These are phyloP conservation scores for Saccharomycopsis sp. DNA, from an alignment of 805 yeast genomes.

Conservation along the genomic window DNA sequence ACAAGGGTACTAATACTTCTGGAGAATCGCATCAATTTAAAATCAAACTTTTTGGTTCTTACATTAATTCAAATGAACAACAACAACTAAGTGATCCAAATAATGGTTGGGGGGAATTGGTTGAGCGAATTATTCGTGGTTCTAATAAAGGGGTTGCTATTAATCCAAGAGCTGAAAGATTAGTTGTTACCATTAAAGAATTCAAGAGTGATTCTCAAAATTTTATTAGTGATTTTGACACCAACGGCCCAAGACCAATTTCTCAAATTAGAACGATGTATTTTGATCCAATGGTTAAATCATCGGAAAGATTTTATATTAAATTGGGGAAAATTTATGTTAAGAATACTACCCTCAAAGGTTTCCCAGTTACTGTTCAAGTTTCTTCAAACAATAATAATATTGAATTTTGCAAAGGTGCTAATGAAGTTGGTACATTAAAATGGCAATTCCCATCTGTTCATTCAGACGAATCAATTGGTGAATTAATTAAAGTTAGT, in stretches of 20 bases:
- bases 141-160: conserved; percentile 71
- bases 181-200: conserved; percentile 68
- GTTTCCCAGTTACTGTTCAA: conserved; percentile 41
- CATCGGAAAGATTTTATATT: conserved; percentile 55
- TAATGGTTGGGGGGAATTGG: conserved; percentile 85
- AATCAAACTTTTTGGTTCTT: conserved; percentile 67
- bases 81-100: conserved; percentile 36
- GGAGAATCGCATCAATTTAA: conserved; percentile 67
- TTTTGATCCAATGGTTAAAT: conserved; percentile 55
- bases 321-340: conserved; percentile 44
- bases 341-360: conserved; percentile 25
- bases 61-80: conserved; percentile 37
- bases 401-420: conserved; percentile 57
- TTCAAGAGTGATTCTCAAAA: conserved; percentile 41
- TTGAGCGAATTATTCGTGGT: conserved; percentile 71
- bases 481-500: conserved; percentile 61
- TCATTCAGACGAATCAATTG: conserved; percentile 60
- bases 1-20: conserved; percentile 49
- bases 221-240: conserved; percentile 29
- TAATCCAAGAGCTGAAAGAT: conserved; percentile 70
- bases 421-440: conserved; percentile 46
- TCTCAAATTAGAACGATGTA: conserved; percentile 58
- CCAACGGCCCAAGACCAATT: conserved; percentile 43
- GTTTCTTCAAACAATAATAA: conserved; percentile 44
- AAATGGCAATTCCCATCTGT: conserved; percentile 72